Evolutionary conservation across 2,329 filamentous ascomycete species (phyloP), one percentile per base, ranked within the genome.

Genomic region (Talaromyces islandicus): DNA sequence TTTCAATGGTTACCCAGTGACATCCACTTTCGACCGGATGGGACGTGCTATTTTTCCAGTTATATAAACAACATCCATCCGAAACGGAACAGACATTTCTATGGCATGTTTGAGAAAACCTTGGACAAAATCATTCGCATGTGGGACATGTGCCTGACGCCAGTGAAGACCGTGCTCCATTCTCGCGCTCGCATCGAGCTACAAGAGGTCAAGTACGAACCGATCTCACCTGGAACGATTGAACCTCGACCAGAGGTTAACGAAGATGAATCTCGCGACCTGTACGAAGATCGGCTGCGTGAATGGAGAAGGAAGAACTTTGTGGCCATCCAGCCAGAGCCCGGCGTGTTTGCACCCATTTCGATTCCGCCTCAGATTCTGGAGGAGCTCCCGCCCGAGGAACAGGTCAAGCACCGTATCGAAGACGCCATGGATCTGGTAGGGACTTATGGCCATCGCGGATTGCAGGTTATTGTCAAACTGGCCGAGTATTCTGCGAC

Each of bases 381-480:
- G 67, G 54, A 62, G 9, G 64, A 68, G 19, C 35, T 73, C 12
- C 66, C 71, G 1, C 54, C 62, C 38, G 66, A 70, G 25, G 59
- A 71, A 19, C 64, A 66, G 4, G 64, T 60, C 32, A 61, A 67
- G 2, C 67, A 72, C 32, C 65, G 71, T 1, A 65, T 72, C 27
- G 64, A 69, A 50, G 64, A 65, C 12, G 54, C 66, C 4, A 66
- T 75, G 35, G 64, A 70, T n/a, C 65, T 76, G n/a, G 66, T 64
- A 30, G 60, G 68, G 9, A 65, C 75, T n/a, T 81, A 77, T 61
- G 64, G 68, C 9, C 66, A 76, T 1, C 68, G 70, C 6, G 80
- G 81, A 2, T 66, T 88, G 3, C 86, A 89, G 65, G 70, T 89
- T 38, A 85, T 89, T 55, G 80, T 88, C 32, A 88, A 88, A 66